Evolutionary conservation across 768 basidiomycete genomes (phyloP).

Genomic region (Mycena haematopus): DNA sequence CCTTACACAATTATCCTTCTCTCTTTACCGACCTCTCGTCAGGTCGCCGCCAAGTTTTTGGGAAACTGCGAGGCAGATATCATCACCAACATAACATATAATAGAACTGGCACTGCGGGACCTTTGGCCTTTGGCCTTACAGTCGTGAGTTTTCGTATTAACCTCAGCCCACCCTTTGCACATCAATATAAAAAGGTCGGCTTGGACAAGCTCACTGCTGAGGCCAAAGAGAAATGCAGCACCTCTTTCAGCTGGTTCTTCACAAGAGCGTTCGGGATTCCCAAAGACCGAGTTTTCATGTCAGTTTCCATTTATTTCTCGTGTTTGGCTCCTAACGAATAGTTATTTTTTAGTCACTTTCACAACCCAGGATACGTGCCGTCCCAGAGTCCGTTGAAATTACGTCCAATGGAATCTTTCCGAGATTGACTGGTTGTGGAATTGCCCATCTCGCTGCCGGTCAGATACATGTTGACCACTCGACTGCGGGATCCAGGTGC

Average conservation of each 20-base stretch:
- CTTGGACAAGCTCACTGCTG: conserved; percentile 59
- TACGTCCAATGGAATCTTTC: too few species aligned
- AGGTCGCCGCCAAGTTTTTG: background rate
- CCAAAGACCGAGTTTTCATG: conserved; percentile 49
- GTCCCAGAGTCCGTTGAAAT: too few species aligned
- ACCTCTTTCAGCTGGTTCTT: conserved; percentile 47
- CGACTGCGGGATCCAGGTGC: too few species aligned
- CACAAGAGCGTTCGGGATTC: conserved; percentile 43
- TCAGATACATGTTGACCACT: too few species aligned
- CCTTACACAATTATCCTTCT: too few species aligned
- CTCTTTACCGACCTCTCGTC: too few species aligned
- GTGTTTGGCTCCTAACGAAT: too few species aligned
- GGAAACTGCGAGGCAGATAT: background rate
- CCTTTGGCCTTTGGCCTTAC: conserved; percentile 56
- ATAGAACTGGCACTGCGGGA: background rate
- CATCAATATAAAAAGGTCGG: conserved; percentile 55
- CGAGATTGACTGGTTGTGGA: too few species aligned
- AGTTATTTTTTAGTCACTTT: too few species aligned
- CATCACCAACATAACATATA: background rate
- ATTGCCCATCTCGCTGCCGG: too few species aligned
- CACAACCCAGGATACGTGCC: too few species aligned
- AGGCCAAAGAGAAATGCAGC: conserved; percentile 59
- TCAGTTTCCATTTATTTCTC: conserved; percentile 22
- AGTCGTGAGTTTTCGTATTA: conserved; percentile 50
- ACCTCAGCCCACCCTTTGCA: conserved; percentile 9